phyloP scores from a whole-genome alignment of 1,139 yeast species.

The Yamadazyma triangularis region DNA sequence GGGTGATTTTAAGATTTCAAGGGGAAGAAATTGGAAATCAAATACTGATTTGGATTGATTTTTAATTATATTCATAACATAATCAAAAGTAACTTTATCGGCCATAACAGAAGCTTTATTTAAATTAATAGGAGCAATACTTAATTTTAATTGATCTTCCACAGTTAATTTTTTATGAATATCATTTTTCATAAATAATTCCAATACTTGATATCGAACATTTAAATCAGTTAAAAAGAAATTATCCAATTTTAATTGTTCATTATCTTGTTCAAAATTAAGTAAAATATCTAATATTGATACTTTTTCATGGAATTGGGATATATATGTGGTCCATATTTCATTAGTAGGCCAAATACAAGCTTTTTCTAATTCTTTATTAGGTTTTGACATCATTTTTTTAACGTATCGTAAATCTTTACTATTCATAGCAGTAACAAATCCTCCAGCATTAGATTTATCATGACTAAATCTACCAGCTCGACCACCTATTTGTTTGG shows the following conservation, averaged over 20 bases:
- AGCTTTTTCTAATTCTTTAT: slow-evolving; percentile 48
- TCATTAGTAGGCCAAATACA: slow-evolving; percentile 68
- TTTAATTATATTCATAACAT: slow-evolving; percentile 33
- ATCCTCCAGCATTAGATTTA: slow-evolving; percentile 36
- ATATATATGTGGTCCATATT: slow-evolving; percentile 55
- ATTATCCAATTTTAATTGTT: slow-evolving; percentile 21
- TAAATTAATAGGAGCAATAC: slow-evolving; percentile 54
- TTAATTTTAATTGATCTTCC: slow-evolving; percentile 54
- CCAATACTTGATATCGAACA: slow-evolving; percentile 38
- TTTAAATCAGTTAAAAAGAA: slow-evolving; percentile 44
- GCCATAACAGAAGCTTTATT: slow-evolving; percentile 21
- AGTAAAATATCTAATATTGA: neutral
- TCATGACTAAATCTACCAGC: slow-evolving; percentile 67
- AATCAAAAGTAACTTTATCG: slow-evolving; percentile 24
- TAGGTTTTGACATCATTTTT: slow-evolving; percentile 42
- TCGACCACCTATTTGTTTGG: slow-evolving; percentile 93
- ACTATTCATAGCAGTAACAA: slow-evolving; percentile 50
- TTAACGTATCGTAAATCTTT: slow-evolving; percentile 41
- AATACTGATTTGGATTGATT: slow-evolving; percentile 38
- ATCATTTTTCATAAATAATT: slow-evolving; percentile 37
- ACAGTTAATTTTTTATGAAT: slow-evolving; percentile 23
- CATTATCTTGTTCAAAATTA: slow-evolving; percentile 13
- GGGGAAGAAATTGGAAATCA: slow-evolving; percentile 38
- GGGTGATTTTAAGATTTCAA: slow-evolving; percentile 15
- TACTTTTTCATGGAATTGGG: slow-evolving; percentile 41